A percentile compares a stretch with the other conserved stretches of the same genome.
Conservation (phyloP, 805 yeast species). For the Jamesozyma rosinii region DNA sequence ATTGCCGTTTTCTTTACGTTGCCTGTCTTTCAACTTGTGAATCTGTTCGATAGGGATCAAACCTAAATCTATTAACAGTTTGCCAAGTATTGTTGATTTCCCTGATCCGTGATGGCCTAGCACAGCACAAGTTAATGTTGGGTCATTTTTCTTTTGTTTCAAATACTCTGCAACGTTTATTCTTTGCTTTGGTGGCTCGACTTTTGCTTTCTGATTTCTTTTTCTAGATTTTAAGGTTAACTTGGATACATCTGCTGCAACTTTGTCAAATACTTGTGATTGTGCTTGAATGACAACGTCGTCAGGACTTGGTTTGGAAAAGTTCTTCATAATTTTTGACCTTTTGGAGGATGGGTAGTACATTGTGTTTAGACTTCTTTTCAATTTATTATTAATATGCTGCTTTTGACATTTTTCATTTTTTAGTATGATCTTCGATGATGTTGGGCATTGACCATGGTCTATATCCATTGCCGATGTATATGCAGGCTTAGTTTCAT, state of each 20-base stretch:
- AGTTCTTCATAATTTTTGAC: constrained; percentile 38
- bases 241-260: constrained; percentile 13
- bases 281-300: constrained; percentile 59
- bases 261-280: constrained; percentile 34
- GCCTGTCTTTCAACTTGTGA: constrained; percentile 5
- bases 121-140: constrained; percentile 1
- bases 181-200: neutral
- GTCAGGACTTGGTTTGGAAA: constrained; percentile 73
- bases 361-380: constrained; percentile 18
- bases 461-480: neutral
- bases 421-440: neutral
- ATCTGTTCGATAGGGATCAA: constrained; percentile 5
- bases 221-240: neutral
- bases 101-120: constrained; percentile 11
- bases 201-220: neutral
- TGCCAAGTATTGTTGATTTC: constrained; percentile 12
- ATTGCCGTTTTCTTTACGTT: neutral
- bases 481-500: neutral
- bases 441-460: neutral
- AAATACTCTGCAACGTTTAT: constrained; percentile 4
- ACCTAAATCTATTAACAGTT: constrained; percentile 7
- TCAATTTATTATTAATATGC: neutral
- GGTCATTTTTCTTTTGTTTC: neutral
- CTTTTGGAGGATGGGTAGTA: constrained; percentile 34
- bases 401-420: neutral